Evolutionary conservation across 2,329 filamentous ascomycete genomes (phyloP).

Genomic region (Colletotrichum scovillei): DNA sequence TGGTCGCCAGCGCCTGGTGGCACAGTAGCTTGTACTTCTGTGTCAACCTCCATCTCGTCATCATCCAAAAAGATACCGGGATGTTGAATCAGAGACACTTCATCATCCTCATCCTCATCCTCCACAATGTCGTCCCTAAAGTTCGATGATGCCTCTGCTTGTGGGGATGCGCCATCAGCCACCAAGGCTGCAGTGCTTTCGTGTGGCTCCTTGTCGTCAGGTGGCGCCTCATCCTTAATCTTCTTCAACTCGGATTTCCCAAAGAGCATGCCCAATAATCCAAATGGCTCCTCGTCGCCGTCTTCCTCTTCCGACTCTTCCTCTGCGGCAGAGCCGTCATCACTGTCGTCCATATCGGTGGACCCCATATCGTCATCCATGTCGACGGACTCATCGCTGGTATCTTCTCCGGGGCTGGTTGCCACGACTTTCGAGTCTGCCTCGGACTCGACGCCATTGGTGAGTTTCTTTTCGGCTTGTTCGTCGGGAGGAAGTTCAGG

Average conservation of each 20-base stretch:
- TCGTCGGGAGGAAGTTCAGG: conserved; percentile 55
- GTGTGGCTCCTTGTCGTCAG: conserved; percentile 42
- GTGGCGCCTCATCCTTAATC: conserved; percentile 52
- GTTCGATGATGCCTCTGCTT: conserved; percentile 14
- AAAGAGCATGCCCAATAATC: conserved; percentile 68
- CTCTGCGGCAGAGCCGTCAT: conserved; percentile 52
- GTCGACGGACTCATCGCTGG: conserved; percentile 73
- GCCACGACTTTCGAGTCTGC: background rate
- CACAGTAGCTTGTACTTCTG: background rate
- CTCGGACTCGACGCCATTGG: conserved; percentile 31
- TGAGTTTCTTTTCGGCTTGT: conserved; percentile 38
- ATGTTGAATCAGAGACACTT: conserved; percentile 47
- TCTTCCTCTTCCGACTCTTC: conserved; percentile 58
- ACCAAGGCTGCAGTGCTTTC: conserved; percentile 24
- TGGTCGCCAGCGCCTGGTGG: background rate
- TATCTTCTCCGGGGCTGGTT: conserved; percentile 56
- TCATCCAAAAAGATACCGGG: conserved; percentile 38
- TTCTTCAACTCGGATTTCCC: conserved; percentile 67
- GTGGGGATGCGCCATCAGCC: background rate
- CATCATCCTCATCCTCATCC: conserved; percentile 43
- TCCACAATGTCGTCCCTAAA: conserved; percentile 42
- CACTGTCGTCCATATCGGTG: conserved; percentile 61
- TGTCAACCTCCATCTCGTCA: conserved; percentile 25
- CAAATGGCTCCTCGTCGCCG: conserved; percentile 53
- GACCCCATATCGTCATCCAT: conserved; percentile 76